A percentile compares a stretch with the other conserved stretches of the same genome.
Conservation (phyloP, 1,284 basidiomycete species). For the Pseudomicrostroma phylloplanum region DNA sequence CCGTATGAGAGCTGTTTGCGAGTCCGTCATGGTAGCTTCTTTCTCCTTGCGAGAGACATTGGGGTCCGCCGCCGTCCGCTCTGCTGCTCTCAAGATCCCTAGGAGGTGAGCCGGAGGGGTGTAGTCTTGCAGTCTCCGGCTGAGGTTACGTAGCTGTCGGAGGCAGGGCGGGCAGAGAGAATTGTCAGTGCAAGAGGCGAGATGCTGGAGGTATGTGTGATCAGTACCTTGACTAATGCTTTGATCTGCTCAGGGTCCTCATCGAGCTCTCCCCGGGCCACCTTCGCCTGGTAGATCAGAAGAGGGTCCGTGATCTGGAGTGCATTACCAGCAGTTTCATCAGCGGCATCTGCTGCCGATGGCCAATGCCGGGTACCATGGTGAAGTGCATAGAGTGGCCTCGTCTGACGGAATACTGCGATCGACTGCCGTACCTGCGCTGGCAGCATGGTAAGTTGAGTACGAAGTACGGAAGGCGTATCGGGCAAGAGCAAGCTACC, state of each 20-base stretch:
- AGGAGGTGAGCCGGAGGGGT: conserved; percentile 54
- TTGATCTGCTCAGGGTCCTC: conserved; percentile 65
- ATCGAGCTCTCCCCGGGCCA: conserved; percentile 57
- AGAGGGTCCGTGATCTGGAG: conserved; percentile 39
- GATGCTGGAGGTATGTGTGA: not conserved
- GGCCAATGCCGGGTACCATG: conserved; percentile 5
- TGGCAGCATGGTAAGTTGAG: not conserved
- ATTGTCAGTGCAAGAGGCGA: conserved; percentile 4
- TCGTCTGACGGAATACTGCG: not conserved
- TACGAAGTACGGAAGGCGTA: too few species aligned
- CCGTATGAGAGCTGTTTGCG: conserved; percentile 54
- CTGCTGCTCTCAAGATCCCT: conserved; percentile 29
- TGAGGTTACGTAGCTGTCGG: conserved; percentile 55
- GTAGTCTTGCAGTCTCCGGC: conserved; percentile 56
- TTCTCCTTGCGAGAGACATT: conserved; percentile 19
- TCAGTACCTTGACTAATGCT: conserved; percentile 61
- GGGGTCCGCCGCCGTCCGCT: conserved; percentile 12
- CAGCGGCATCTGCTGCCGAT: not conserved
- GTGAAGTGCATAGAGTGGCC: not conserved
- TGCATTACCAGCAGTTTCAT: not conserved
- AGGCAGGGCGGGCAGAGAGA: not conserved
- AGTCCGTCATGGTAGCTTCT: conserved; percentile 18
- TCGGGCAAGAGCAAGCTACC: too few species aligned
- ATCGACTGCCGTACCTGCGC: not conserved
- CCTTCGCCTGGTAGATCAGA: conserved; percentile 48